Evolutionary conservation across 2,329 filamentous ascomycete genomes (phyloP), one percentile per base, ranked within the genome.

Genomic region (Colletotrichum chlorophyti): DNA sequence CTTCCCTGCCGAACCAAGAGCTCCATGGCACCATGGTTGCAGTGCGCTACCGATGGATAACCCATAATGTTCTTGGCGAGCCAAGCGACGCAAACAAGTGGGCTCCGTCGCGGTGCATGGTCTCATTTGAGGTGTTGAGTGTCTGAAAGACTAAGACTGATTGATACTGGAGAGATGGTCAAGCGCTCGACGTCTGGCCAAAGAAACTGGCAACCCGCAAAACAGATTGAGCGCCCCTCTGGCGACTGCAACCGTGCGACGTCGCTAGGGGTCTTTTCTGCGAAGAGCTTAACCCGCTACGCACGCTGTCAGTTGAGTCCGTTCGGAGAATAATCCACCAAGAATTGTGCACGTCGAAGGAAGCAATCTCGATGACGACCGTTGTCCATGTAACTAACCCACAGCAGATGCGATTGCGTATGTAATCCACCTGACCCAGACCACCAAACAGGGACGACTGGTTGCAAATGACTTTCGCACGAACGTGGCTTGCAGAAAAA

Each of bases 191-290:
- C 8, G 48, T n/a, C 24, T 43, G 31, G 31, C n/a, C 29, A 54
- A 27, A 37, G 23, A 47, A 21, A 24, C 35, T 15, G 26, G 23
- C 27, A 32, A 29, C 24, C 19, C 45, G 10, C 9, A 19, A 24
- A 17, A 21, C 23, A 26, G 46, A 31, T 15, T 49, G 57, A 15
- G 53, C 24, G 46, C 52, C 42, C 50, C 17, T 54, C 48, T 48
- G 35, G 29, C 23, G 50, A 54, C 29, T 37, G 50, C 55, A 48
- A 54, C 55, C 50, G 29, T 60, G 57, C 52, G n/a, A 57, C 26
- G 26, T 43, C 45, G 45, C 46, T 60, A 58, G 45, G 26, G 51
- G 32, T 15, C n/a, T 46, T 58, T 57, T 49, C 27, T 10, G 35
- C 31, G 19, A 19, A 19, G 21, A 14, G 35, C 17, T n/a, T 46